Conservation (phyloP, 257 asterid species). For the Lantana camara region DNA sequence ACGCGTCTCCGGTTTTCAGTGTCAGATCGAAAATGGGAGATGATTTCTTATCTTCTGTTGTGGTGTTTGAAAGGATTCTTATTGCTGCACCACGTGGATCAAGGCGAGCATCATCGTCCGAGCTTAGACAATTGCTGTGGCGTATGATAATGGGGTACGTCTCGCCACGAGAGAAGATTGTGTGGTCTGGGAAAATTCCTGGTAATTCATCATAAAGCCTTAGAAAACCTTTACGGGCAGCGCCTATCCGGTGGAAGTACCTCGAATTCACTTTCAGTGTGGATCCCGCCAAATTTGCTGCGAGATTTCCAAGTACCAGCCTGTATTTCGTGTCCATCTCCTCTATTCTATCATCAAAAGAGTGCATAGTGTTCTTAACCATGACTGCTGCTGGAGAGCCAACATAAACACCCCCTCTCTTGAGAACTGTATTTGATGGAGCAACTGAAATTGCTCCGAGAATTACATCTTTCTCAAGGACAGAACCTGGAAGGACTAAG, state of each 20-base stretch:
- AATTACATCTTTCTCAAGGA: constrained; percentile 60
- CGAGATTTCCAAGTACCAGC: constrained; percentile 64
- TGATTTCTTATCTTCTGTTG: constrained; percentile 17
- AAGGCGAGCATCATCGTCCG: constrained; percentile 67
- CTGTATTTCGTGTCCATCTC: constrained; percentile 67
- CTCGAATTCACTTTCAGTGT: constrained; percentile 55
- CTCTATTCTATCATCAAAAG: constrained; percentile 58
- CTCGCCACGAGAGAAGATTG: constrained; percentile 48
- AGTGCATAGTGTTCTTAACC: constrained; percentile 51
- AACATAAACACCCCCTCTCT: constrained; percentile 52
- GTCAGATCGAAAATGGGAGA: constrained; percentile 56
- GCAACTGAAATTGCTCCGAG: constrained; percentile 77
- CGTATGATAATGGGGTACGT: constrained; percentile 46
- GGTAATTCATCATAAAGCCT: constrained; percentile 45
- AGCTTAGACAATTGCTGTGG: constrained; percentile 70
- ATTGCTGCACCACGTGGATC: constrained; percentile 74
- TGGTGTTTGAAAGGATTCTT: constrained; percentile 43
- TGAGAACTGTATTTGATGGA: constrained; percentile 43
- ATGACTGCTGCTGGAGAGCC: constrained; percentile 61
- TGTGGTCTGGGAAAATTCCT: constrained; percentile 46
- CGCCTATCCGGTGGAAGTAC: constrained; percentile 66
- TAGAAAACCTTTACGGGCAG: constrained; percentile 51
- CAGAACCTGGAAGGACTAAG: constrained; percentile 62
- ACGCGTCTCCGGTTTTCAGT: constrained; percentile 64
- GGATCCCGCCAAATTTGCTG: constrained; percentile 57